These are phyloP conservation scores for Sugiyamaella neomexicana DNA, from an alignment of 1,139 yeast genomes.

Conservation along the genomic window DNA sequence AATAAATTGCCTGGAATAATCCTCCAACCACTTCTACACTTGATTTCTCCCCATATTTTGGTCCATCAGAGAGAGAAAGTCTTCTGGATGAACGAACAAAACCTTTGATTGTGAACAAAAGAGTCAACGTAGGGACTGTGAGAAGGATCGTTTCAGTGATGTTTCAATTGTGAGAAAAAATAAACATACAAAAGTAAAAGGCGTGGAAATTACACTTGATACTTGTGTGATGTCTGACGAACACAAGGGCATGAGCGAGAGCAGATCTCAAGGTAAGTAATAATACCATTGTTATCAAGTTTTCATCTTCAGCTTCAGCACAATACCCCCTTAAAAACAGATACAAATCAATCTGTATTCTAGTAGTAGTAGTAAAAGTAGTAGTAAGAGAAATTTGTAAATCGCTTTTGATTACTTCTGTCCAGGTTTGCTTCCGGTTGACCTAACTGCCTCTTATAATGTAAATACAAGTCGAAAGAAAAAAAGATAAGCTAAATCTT, in stretches of 20 bases:
- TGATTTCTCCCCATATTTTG: no score
- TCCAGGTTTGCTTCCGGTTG: constrained; percentile 2
- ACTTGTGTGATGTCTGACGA: background rate
- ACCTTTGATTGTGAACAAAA: no score
- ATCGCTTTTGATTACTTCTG: background rate
- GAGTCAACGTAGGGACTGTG: no score
- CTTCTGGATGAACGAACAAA: no score
- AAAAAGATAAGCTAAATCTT: background rate
- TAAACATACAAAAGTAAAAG: no score
- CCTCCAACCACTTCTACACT: no score
- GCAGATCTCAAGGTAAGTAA: constrained; percentile 11
- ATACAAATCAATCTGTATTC: background rate
- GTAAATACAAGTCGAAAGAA: background rate
- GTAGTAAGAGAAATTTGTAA: constrained; percentile 6
- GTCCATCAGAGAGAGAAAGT: no score
- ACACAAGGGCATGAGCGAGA: background rate
- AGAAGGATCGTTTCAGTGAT: no score
- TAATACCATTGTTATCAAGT: background rate
- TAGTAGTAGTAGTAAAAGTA: constrained; percentile 4
- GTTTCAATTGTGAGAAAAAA: no score
- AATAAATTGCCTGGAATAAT: background rate
- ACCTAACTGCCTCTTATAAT: background rate
- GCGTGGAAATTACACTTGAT: background rate
- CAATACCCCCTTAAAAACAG: background rate
- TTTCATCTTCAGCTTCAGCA: background rate